These are phyloP conservation scores for Pseudogymnoascus sp. DNA, from an alignment of 2,329 filamentous ascomycete species.

Conservation along the genomic window DNA sequence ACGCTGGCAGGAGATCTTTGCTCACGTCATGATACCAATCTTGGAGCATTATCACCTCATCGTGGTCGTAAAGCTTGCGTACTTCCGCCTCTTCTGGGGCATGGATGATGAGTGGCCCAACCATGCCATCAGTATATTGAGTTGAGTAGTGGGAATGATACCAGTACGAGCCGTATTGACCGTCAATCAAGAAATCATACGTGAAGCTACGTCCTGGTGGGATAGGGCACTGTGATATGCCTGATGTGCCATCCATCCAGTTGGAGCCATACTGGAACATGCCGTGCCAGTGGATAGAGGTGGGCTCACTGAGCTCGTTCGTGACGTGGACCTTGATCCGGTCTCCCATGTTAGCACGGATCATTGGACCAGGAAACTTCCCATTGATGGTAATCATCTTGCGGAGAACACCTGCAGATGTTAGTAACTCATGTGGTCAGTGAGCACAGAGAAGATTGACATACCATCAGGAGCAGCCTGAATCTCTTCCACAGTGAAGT, in stretches of 20 bases:
- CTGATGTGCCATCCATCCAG: slow-evolving; percentile 38
- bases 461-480: slow-evolving; percentile 20
- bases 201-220: slow-evolving; percentile 35
- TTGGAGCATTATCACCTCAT: slow-evolving; percentile 59
- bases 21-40: slow-evolving; percentile 64
- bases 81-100: slow-evolving; percentile 46
- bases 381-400: slow-evolving; percentile 30
- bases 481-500: slow-evolving; percentile 19
- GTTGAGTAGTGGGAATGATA: slow-evolving; percentile 54
- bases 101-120: slow-evolving; percentile 55
- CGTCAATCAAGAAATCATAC: slow-evolving; percentile 24
- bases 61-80: slow-evolving; percentile 51
- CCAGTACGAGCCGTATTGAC: slow-evolving; percentile 44
- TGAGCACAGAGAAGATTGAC: not conserved
- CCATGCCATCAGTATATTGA: slow-evolving; percentile 42
- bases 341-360: slow-evolving; percentile 34
- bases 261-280: slow-evolving; percentile 35
- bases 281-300: slow-evolving; percentile 43
- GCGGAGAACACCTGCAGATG: not conserved
- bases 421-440: not conserved
- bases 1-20: slow-evolving; percentile 32
- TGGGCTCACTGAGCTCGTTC: slow-evolving; percentile 30
- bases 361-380: slow-evolving; percentile 30
- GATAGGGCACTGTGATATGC: slow-evolving; percentile 58
- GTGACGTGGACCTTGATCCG: slow-evolving; percentile 30